Percentiles rank a stretch among this genome's conserved stretches.
Evolutionary conservation across 192 early-diverging fungal genomes (phyloP).

Genomic region (Allomyces javanicus): DNA sequence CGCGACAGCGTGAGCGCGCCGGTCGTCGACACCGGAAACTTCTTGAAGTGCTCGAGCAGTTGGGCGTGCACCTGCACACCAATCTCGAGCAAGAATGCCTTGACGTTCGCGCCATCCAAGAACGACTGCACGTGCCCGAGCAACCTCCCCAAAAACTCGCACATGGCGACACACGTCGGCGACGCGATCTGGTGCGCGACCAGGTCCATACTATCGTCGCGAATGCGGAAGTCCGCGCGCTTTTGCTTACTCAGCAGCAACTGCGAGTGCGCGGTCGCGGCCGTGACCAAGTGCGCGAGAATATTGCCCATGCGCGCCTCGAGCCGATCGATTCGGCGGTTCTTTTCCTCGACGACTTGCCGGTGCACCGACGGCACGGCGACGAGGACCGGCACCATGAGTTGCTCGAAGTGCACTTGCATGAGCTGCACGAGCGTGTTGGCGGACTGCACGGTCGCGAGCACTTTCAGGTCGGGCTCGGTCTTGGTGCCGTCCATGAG

Average conservation of each 20-base stretch:
- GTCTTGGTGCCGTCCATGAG: constrained; percentile 12
- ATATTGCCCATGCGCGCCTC: constrained; percentile 65
- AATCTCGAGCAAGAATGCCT: constrained; percentile 55
- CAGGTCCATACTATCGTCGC: constrained; percentile 54
- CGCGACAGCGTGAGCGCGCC: constrained; percentile 77
- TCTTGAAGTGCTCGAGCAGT: constrained; percentile 83
- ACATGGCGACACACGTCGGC: constrained; percentile 9
- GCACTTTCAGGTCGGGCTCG: constrained; percentile 42
- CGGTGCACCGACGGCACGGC: constrained; percentile 58
- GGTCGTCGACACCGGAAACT: constrained; percentile 59
- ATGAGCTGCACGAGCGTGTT: constrained; percentile 52
- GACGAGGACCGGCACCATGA: constrained; percentile 43
- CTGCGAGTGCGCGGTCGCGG: constrained; percentile 48
- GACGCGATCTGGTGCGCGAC: constrained; percentile 4
- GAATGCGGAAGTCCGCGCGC: constrained; percentile 74
- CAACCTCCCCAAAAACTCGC: neutral
- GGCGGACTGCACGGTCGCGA: constrained; percentile 40
- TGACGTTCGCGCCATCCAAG: constrained; percentile 57
- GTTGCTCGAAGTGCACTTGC: constrained; percentile 62
- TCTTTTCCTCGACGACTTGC: constrained; percentile 69
- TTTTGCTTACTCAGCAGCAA: constrained; percentile 56
- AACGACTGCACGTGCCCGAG: constrained; percentile 23
- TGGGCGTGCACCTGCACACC: constrained; percentile 64
- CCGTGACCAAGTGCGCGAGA: constrained; percentile 29
- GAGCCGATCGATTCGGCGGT: constrained; percentile 62